A percentile compares a stretch with the other conserved stretches of the same genome.
phyloP scores from a whole-genome alignment of 768 basidiomycete species.

The Lanmaoa pseudosensibilis region DNA sequence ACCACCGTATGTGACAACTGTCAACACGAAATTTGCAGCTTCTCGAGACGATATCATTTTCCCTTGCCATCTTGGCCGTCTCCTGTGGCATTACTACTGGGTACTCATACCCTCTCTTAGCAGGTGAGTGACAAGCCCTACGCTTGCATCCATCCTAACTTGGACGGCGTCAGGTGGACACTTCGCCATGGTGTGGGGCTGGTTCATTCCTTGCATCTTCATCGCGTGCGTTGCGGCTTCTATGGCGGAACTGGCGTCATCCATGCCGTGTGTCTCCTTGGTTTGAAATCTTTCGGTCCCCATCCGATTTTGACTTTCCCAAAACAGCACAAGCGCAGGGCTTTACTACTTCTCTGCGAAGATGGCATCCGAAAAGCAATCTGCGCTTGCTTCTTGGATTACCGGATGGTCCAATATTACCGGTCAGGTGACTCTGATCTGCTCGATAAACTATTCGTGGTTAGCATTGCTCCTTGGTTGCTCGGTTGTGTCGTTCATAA shows the following conservation, averaged over 20 bases:
- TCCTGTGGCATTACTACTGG: constrained; percentile 20
- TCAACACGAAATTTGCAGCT: constrained; percentile 6
- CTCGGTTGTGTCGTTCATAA: neutral
- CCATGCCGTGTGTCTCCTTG: constrained; percentile 3
- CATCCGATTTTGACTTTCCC: neutral
- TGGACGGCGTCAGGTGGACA: constrained; percentile 13
- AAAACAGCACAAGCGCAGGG: constrained; percentile 25
- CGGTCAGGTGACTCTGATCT: constrained; percentile 28
- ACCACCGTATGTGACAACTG: neutral
- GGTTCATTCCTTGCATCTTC: constrained; percentile 17
- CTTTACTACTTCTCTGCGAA: constrained; percentile 31
- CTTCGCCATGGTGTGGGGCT: constrained; percentile 24
- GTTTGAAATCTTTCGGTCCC: neutral
- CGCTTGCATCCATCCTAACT: neutral
- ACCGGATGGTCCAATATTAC: constrained; percentile 33
- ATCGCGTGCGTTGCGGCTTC: constrained; percentile 12
- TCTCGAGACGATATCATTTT: constrained; percentile 26
- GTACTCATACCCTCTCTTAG: constrained; percentile 3
- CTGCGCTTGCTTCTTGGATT: constrained; percentile 29
- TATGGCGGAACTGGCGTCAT: constrained; percentile 10
- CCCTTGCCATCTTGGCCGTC: constrained; percentile 24
- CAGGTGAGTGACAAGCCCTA: constrained; percentile 8
- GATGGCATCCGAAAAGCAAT: constrained; percentile 25
- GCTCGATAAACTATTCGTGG: constrained; percentile 26
- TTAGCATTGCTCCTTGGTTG: neutral